A percentile compares a stretch with the other conserved stretches of the same genome.
phyloP scores from a whole-genome alignment of 805 yeast species.

The Candida andamanensis region DNA sequence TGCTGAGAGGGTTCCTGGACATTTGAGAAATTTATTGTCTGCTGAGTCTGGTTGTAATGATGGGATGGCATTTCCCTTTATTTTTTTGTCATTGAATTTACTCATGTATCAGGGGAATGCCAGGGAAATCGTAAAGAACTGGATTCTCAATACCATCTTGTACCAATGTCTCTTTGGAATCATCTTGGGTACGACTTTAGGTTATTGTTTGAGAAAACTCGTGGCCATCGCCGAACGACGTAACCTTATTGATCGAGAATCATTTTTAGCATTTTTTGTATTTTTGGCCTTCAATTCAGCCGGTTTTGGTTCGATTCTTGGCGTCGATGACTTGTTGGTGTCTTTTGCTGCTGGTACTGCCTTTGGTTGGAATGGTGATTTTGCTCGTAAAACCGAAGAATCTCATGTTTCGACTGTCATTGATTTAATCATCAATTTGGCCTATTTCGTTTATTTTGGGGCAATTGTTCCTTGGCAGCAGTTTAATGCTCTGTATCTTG shows the following conservation, averaged over 20 bases:
- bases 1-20: conserved; percentile 90
- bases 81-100: conserved; percentile 61
- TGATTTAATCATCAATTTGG: conserved; percentile 74
- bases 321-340: conserved; percentile 83
- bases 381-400: conserved; percentile 75
- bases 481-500: conserved; percentile 57
- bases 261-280: conserved; percentile 79
- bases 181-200: conserved; percentile 66
- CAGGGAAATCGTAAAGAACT: conserved; percentile 67
- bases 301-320: conserved; percentile 83
- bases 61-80: conserved; percentile 94
- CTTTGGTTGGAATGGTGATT: conserved; percentile 92
- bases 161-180: conserved; percentile 83
- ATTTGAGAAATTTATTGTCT: conserved; percentile 71
- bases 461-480: conserved; percentile 86
- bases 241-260: conserved; percentile 78
- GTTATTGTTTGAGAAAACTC: conserved; percentile 63
- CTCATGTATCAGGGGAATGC: conserved; percentile 63
- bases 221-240: conserved; percentile 69
- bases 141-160: conserved; percentile 70
- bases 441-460: conserved; percentile 87
- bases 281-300: conserved; percentile 80
- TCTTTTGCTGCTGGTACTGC: conserved; percentile 93
- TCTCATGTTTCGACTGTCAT: conserved; percentile 87
- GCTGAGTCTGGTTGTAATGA: conserved; percentile 92